These are phyloP conservation scores for Phytophthora cactorum DNA, from an alignment of 352 stramenopile species.

Conservation along the genomic window DNA sequence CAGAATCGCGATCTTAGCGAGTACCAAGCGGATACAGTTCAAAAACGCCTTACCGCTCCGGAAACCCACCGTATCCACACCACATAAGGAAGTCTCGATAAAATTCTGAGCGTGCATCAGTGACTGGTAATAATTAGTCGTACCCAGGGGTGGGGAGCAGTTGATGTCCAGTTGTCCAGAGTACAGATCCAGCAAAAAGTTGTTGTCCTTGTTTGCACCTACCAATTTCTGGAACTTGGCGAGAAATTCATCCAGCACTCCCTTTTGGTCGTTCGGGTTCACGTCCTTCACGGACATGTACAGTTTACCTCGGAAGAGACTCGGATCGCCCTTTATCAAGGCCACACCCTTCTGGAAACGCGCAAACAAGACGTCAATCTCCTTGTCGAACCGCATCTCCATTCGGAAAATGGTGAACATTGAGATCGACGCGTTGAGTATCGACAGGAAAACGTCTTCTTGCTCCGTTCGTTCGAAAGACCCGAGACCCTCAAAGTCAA, in stretches of 20 bases:
- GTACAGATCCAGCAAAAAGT: constrained; percentile 75
- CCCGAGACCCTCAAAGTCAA: constrained; percentile 82
- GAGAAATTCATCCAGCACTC: constrained; percentile 61
- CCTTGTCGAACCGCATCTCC: constrained; percentile 83
- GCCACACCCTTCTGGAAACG: no score
- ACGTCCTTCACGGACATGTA: constrained; percentile 85
- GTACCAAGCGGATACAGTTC: constrained; percentile 72
- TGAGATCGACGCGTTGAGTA: constrained; percentile 76
- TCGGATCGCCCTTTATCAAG: no score
- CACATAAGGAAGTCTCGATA: constrained; percentile 29
- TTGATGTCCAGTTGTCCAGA: constrained; percentile 67
- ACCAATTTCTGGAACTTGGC: constrained; percentile 62
- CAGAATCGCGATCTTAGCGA: constrained; percentile 82
- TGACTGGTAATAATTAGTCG: constrained; percentile 60
- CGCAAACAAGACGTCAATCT: constrained; percentile 81
- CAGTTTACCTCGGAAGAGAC: no score
- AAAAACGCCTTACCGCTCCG: constrained; percentile 59
- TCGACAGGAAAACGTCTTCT: constrained; percentile 77
- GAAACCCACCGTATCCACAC: constrained; percentile 38
- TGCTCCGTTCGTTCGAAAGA: constrained; percentile 80
- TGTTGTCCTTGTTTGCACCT: constrained; percentile 55
- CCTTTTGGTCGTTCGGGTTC: constrained; percentile 71
- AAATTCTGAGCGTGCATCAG: constrained; percentile 50
- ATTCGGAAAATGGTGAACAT: constrained; percentile 80
- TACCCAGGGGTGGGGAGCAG: constrained; percentile 76